Evolutionary conservation across 495 filamentous ascomycete genomes (phyloP).

Genomic region (Saxophila tyrrhenica): DNA sequence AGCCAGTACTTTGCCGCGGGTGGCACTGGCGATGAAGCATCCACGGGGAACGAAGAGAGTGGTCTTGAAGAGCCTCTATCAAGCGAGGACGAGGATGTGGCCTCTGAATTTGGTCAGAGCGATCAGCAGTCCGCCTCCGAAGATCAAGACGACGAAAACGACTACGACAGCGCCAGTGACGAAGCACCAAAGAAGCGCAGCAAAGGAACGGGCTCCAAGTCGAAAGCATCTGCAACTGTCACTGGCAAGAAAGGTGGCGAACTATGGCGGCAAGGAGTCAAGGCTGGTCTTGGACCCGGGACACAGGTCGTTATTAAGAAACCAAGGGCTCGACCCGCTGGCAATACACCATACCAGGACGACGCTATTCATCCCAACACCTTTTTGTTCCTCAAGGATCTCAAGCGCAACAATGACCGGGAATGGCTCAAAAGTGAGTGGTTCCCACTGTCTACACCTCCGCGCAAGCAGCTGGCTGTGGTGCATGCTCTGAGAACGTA

Average conservation of each 20-base stretch:
- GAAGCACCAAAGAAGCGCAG: conserved; percentile 19
- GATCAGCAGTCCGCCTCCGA: conserved; percentile 18
- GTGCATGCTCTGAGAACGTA: too few species aligned
- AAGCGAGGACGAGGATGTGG: conserved; percentile 27
- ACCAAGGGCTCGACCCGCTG: conserved; percentile 56
- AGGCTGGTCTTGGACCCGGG: conserved; percentile 45
- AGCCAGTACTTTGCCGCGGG: conserved; percentile 46
- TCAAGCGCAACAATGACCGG: conserved; percentile 67
- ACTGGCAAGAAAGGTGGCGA: conserved; percentile 25
- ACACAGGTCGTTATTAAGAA: conserved; percentile 56
- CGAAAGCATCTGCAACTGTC: conserved; percentile 16
- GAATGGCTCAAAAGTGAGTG: conserved; percentile 64
- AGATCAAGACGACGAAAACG: conserved; percentile 20
- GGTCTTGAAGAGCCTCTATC: conserved; percentile 26
- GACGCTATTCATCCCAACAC: conserved; percentile 71
- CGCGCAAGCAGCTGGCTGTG: too few species aligned
- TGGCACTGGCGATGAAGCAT: not conserved
- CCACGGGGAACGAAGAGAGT: conserved; percentile 18
- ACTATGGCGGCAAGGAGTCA: conserved; percentile 48
- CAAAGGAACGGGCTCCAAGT: conserved; percentile 18
- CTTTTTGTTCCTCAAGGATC: conserved; percentile 60
- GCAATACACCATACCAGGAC: conserved; percentile 54
- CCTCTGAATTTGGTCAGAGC: conserved; percentile 22
- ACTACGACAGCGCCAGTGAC: conserved; percentile 21
- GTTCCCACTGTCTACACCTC: too few species aligned